A percentile compares a stretch with the other conserved stretches of the same genome.
Evolutionary conservation across 192 early-diverging fungal genomes (phyloP).

Genomic region (Spinellus fusiger): DNA sequence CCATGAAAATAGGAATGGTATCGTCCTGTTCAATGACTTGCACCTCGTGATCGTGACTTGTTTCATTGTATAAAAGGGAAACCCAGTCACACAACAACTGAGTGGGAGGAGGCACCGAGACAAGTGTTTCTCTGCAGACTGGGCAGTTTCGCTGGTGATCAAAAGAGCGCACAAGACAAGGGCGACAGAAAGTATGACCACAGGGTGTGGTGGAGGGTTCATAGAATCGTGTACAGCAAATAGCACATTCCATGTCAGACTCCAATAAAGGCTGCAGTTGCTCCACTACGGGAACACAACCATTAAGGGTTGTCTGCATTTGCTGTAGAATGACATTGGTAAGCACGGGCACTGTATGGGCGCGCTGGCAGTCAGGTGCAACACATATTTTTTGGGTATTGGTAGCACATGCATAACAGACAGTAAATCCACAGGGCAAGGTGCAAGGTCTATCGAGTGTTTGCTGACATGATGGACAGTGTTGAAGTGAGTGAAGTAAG

Average conservation of each 20-base stretch:
- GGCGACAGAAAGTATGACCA: conserved; percentile 61
- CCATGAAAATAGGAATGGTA: conserved; percentile 52
- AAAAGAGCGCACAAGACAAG: conserved; percentile 50
- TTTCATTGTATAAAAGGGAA: conserved; percentile 7
- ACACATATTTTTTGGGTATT: background rate
- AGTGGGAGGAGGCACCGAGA: conserved; percentile 29
- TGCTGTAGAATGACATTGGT: conserved; percentile 32
- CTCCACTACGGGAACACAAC: conserved; percentile 1
- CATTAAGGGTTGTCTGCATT: conserved; percentile 8
- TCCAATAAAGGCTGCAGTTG: background rate
- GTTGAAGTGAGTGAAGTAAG: conserved; percentile 5
- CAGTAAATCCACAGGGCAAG: conserved; percentile 37
- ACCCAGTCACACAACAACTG: conserved; percentile 18
- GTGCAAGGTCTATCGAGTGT: conserved; percentile 32
- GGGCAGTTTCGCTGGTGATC: conserved; percentile 44
- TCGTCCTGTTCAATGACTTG: conserved; percentile 11
- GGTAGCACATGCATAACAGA: conserved; percentile 31
- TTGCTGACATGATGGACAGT: conserved; percentile 33
- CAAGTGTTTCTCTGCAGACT: conserved; percentile 35
- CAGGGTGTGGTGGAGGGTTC: conserved; percentile 61
- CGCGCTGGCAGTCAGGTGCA: conserved; percentile 12
- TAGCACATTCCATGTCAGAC: conserved; percentile 44
- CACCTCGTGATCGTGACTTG: conserved; percentile 19
- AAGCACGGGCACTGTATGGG: background rate
- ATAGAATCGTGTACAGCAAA: conserved; percentile 47